Evolutionary conservation across 1,284 basidiomycete species (phyloP).

Genomic region (Vanrija humicola): DNA sequence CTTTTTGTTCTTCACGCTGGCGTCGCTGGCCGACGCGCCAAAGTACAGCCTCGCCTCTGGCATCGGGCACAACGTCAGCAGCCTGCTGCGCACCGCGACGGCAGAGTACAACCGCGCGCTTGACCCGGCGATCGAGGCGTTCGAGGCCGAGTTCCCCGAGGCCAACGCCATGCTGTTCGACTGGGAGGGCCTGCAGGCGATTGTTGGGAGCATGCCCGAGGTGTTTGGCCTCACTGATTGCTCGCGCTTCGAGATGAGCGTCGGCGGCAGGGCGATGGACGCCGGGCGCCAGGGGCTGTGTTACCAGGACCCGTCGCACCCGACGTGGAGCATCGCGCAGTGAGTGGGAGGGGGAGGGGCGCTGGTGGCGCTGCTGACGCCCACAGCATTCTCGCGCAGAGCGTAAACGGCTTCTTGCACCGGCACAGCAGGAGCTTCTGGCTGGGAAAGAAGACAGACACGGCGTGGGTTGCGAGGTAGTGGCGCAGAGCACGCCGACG

Average conservation of each 20-base stretch:
- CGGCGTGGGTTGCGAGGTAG: neutral
- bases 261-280: neutral
- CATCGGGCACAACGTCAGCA: constrained; percentile 1
- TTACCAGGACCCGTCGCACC: constrained; percentile 1
- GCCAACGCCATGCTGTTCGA: neutral
- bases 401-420: constrained; percentile 2
- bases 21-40: neutral
- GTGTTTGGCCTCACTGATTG: constrained; percentile 1
- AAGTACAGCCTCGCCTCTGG: neutral
- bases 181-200: neutral
- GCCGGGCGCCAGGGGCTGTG: neutral
- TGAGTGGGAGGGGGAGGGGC: neutral
- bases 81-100: neutral
- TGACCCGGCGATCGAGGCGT: neutral
- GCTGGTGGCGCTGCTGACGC: neutral
- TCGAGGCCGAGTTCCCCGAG: neutral
- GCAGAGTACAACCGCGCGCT: neutral
- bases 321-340: neutral
- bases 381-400: neutral
- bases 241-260: neutral
- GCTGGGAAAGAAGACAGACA: neutral
- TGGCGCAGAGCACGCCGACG: neutral
- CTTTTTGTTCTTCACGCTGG: neutral
- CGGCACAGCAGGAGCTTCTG: neutral
- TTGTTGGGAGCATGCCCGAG: neutral